A percentile compares a stretch with the other conserved stretches of the same genome.
These are phyloP conservation scores for Peronospora farinosa DNA, from an alignment of 352 stramenopile genomes.

Conservation along the genomic window DNA sequence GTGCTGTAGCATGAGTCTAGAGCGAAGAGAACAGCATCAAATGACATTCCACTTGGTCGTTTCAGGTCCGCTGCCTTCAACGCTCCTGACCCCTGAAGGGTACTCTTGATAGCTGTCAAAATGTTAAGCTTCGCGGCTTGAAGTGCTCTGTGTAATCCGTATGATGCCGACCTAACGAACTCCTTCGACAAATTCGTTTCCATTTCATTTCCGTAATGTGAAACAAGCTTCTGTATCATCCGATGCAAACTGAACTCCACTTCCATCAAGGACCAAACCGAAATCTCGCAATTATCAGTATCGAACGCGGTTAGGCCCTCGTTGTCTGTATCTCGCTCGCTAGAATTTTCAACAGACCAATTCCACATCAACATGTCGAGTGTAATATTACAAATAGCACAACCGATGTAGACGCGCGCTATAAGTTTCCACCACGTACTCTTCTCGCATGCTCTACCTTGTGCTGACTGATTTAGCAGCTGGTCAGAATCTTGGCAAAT, in stretches of 20 bases:
- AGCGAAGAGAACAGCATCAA: conserved; percentile 34
- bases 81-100: conserved; percentile 3
- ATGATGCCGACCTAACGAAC: conserved; percentile 24
- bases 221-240: conserved; percentile 35
- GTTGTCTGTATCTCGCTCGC: neutral
- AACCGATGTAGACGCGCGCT: conserved; percentile 42
- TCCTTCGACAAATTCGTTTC: conserved; percentile 34
- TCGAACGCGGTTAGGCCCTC: neutral
- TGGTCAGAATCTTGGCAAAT: conserved; percentile 34
- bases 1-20: conserved; percentile 33
- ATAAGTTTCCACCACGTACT: conserved; percentile 38
- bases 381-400: conserved; percentile 39
- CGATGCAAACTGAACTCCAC: conserved; percentile 50
- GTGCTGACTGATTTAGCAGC: conserved; percentile 15
- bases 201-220: conserved; percentile 24
- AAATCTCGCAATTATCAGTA: conserved; percentile 13
- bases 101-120: conserved; percentile 18
- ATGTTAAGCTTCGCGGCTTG: conserved; percentile 20
- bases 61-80: neutral
- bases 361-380: conserved; percentile 31
- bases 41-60: conserved; percentile 26
- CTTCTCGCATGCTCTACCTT: conserved; percentile 12
- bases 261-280: conserved; percentile 49
- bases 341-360: neutral
- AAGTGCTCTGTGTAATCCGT: conserved; percentile 35